A percentile compares a stretch with the other conserved stretches of the same genome.
These are phyloP conservation scores for Vairimorpha necatrix DNA, from an alignment of 371 early-diverging fungal genomes.

Conservation along the genomic window DNA sequence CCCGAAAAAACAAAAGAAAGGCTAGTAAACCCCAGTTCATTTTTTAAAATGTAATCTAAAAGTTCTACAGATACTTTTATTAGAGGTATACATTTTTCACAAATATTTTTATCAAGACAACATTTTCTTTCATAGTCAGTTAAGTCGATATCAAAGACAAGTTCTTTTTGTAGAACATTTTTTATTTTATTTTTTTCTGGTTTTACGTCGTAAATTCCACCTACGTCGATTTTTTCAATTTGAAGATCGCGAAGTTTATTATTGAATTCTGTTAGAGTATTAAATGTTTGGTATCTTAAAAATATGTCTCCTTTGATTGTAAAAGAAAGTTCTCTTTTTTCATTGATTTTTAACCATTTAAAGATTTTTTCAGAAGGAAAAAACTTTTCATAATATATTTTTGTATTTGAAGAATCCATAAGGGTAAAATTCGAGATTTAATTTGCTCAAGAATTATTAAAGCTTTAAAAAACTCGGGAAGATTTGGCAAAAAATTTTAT, in stretches of 20 bases:
- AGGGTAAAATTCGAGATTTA: neutral
- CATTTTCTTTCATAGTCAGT: constrained; percentile 94
- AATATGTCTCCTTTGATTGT: constrained; percentile 72
- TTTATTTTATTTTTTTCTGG: constrained; percentile 70
- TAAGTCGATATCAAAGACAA: constrained; percentile 99
- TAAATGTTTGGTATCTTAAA: constrained; percentile 79
- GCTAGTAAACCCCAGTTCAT: constrained; percentile 88
- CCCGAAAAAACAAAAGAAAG: constrained; percentile 92
- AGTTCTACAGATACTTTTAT: constrained; percentile 83
- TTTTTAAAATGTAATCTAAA: constrained; percentile 68
- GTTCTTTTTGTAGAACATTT: constrained; percentile 74
- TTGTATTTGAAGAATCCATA: neutral
- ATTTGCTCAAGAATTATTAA: neutral
- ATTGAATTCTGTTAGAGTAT: constrained; percentile 70
- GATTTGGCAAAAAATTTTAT: too few relatives aligned
- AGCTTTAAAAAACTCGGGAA: neutral
- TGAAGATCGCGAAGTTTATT: constrained; percentile 69
- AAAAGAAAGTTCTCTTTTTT: constrained; percentile 79
- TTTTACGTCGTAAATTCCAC: constrained; percentile 77
- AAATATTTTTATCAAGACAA: constrained; percentile 75
- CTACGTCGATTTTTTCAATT: constrained; percentile 90
- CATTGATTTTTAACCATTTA: constrained; percentile 48
- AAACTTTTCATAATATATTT: constrained; percentile 52
- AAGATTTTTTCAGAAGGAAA: constrained; percentile 56
- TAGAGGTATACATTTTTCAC: constrained; percentile 81